phyloP scores from a whole-genome alignment of 2,329 filamentous ascomycete species.

The Pseudopithomyces chartarum region DNA sequence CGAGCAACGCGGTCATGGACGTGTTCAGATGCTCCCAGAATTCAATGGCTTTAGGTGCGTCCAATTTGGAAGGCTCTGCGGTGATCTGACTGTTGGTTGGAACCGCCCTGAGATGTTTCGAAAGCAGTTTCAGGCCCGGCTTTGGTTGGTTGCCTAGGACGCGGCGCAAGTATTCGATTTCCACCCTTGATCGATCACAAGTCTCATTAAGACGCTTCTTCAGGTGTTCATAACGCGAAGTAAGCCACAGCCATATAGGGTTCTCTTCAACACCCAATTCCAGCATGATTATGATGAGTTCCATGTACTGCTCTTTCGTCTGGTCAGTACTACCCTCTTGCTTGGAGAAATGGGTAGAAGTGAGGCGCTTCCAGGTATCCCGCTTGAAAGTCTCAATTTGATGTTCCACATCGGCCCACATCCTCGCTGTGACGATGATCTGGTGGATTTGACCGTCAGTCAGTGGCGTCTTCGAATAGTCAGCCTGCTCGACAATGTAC shows the following conservation, averaged over 20 bases:
- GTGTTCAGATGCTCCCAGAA: conserved; percentile 88
- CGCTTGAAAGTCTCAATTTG: conserved; percentile 87
- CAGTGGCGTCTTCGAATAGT: conserved; percentile 59
- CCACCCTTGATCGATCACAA: conserved; percentile 84
- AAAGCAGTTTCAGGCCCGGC: conserved; percentile 70
- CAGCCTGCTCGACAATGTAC: conserved; percentile 63
- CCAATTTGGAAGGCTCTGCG: conserved; percentile 64
- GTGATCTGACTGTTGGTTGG: conserved; percentile 67
- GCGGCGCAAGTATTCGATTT: conserved; percentile 88
- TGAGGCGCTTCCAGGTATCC: conserved; percentile 83
- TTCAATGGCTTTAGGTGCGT: conserved; percentile 80
- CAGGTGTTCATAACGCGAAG: conserved; percentile 86
- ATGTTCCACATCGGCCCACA: conserved; percentile 93
- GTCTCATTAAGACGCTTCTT: conserved; percentile 81
- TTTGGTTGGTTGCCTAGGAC: conserved; percentile 76
- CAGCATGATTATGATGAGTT: conserved; percentile 85
- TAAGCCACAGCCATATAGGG: conserved; percentile 94
- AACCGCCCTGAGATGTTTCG: conserved; percentile 76
- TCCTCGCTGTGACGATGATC: conserved; percentile 83
- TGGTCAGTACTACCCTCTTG: conserved; percentile 48
- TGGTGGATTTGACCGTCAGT: conserved; percentile 83
- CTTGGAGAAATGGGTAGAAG: conserved; percentile 65
- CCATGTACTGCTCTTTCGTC: conserved; percentile 82
- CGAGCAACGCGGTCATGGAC: conserved; percentile 76
- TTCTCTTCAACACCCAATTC: conserved; percentile 95